Evolutionary conservation across 768 basidiomycete genomes (phyloP).

Genomic region (Lentinula boryana): DNA sequence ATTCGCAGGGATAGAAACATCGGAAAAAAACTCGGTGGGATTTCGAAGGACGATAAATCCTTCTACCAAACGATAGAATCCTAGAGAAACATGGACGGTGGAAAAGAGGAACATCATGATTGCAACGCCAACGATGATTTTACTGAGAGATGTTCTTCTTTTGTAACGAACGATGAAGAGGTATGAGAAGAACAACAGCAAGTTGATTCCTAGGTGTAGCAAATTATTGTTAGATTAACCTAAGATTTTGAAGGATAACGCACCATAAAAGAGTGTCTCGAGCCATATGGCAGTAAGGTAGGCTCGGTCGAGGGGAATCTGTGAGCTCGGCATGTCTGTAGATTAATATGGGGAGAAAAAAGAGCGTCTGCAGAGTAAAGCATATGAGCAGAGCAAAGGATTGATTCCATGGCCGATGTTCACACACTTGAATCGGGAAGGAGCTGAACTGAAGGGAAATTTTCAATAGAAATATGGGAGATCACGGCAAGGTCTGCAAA

Average conservation of each 20-base stretch:
- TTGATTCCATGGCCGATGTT: neutral
- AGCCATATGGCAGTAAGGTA: slow-evolving; percentile 26
- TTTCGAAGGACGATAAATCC: slow-evolving; percentile 25
- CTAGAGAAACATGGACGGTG: slow-evolving; percentile 26
- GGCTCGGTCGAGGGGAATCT: slow-evolving; percentile 25
- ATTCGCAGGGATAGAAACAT: slow-evolving; percentile 28
- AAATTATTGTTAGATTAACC: neutral
- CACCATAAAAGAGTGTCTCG: slow-evolving; percentile 15
- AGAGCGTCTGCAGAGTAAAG: neutral
- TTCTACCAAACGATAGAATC: slow-evolving; percentile 27
- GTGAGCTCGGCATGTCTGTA: neutral
- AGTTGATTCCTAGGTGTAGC: slow-evolving; percentile 18
- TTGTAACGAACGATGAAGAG: slow-evolving; percentile 18
- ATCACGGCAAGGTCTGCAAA: neutral
- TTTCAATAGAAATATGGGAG: neutral
- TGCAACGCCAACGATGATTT: slow-evolving; percentile 17
- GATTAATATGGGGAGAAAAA: neutral
- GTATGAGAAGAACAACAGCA: slow-evolving; percentile 22
- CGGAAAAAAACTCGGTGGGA: slow-evolving; percentile 24
- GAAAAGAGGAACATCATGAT: slow-evolving; percentile 26
- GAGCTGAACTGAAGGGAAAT: neutral
- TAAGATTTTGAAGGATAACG: neutral
- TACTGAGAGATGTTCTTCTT: slow-evolving; percentile 16
- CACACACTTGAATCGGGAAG: neutral
- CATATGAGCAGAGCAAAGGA: neutral